Evolutionary conservation across 345 rosid genomes (phyloP).

Genomic region (Populus alba): DNA sequence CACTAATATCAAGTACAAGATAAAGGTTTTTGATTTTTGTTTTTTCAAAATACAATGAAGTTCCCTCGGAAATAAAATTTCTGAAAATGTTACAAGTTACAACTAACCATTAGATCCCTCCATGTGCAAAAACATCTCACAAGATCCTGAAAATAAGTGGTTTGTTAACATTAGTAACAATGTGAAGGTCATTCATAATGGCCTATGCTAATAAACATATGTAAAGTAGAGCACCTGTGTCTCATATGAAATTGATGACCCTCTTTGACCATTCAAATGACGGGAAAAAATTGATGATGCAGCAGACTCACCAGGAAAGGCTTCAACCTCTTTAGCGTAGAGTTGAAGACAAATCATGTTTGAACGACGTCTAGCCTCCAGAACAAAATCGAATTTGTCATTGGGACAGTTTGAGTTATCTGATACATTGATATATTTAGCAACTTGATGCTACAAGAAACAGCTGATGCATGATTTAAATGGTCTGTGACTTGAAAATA

Average conservation of each 20-base stretch:
- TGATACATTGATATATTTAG: constrained; percentile 51
- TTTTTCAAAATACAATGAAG: too few relatives aligned
- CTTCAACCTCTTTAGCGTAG: constrained; percentile 72
- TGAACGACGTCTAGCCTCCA: constrained; percentile 88
- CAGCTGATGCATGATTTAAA: not conserved
- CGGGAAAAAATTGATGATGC: constrained; percentile 77
- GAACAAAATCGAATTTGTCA: constrained; percentile 61
- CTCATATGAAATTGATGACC: constrained; percentile 40
- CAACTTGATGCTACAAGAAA: constrained; percentile 32
- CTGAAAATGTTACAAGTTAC: not conserved
- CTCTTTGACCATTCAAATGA: constrained; percentile 53
- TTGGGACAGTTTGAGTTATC: constrained; percentile 65
- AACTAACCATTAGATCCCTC: constrained; percentile 92
- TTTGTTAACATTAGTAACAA: constrained; percentile 3
- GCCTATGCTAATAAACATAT: not conserved
- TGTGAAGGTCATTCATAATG: not conserved
- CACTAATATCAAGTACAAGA: not conserved
- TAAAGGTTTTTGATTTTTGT: too few relatives aligned
- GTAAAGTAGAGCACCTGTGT: constrained; percentile 47
- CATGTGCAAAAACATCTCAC: constrained; percentile 81
- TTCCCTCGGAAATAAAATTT: too few relatives aligned
- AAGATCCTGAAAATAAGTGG: constrained; percentile 58
- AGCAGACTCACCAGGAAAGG: constrained; percentile 70
- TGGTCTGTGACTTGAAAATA: constrained; percentile 1
- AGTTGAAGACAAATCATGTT: constrained; percentile 77